A percentile compares a stretch with the other conserved stretches of the same genome.
Evolutionary conservation across 257 asterid genomes (phyloP).

Genomic region (Ilex aquifolium): DNA sequence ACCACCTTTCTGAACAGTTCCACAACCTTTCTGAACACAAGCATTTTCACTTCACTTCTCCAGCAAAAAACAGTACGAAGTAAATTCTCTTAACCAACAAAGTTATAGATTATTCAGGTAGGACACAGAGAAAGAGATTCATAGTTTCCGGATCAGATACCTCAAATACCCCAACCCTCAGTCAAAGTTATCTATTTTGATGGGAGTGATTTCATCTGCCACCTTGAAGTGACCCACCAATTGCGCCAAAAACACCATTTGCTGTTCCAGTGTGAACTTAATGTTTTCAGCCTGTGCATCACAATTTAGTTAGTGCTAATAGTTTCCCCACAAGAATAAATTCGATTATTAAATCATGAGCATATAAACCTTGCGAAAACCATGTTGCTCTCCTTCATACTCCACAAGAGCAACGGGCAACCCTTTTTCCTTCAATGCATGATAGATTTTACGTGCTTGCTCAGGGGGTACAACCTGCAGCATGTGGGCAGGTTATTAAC

Average conservation of each 20-base stretch:
- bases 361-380: constrained; percentile 71
- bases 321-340: neutral
- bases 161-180: constrained; percentile 17
- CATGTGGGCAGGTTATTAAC: neutral
- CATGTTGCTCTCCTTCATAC: constrained; percentile 93
- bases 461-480: constrained; percentile 81
- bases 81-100: too few species aligned
- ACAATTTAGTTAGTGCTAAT: too few species aligned
- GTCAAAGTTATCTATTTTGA: constrained; percentile 69
- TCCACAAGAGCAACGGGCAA: constrained; percentile 85
- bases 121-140: too few species aligned
- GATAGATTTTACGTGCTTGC: constrained; percentile 85
- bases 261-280: constrained; percentile 88
- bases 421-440: constrained; percentile 75
- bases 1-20: too few species aligned
- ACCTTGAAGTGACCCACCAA: constrained; percentile 58
- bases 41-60: too few species aligned
- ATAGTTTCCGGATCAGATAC: too few species aligned
- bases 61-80: too few species aligned
- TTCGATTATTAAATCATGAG: neutral
- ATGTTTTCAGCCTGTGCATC: constrained; percentile 76
- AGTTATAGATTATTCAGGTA: too few species aligned
- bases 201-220: constrained; percentile 70
- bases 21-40: too few species aligned
- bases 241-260: constrained; percentile 89